Evolutionary conservation across 163 green algal genomes (phyloP).

Genomic region (Prototheca wickerhamii): DNA sequence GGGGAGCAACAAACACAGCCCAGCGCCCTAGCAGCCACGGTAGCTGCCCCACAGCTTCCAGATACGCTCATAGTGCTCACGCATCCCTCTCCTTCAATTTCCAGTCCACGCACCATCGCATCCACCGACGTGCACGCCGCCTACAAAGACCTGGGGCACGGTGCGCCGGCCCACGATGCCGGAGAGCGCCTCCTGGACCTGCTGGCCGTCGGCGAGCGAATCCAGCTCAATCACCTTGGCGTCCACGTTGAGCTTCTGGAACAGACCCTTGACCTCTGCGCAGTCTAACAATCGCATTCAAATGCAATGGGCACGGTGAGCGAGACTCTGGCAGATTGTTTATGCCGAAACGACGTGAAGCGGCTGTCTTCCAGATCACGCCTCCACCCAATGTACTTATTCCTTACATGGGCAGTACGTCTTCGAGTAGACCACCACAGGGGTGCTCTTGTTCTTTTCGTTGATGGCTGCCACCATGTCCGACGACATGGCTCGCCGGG

Average conservation of each 20-base stretch:
- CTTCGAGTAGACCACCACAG: conserved; percentile 49
- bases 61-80: too few relatives aligned
- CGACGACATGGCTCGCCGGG: conserved; percentile 5
- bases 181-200: conserved; percentile 41
- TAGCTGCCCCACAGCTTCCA: neutral
- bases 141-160: conserved; percentile 78
- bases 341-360: too few relatives aligned
- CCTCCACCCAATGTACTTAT: neutral
- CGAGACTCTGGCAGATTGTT: too few relatives aligned
- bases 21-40: too few relatives aligned
- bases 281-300: conserved; percentile 11
- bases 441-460: conserved; percentile 34
- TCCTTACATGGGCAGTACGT: conserved; percentile 31
- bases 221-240: conserved; percentile 62
- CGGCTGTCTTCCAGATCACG: neutral
- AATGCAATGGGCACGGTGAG: too few relatives aligned
- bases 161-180: conserved; percentile 47
- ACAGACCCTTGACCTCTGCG: conserved; percentile 53
- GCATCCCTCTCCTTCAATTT: too few relatives aligned
- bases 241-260: conserved; percentile 40
- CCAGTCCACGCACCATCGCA: conserved; percentile 52
- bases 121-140: conserved; percentile 59
- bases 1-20: too few relatives aligned
- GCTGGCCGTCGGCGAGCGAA: conserved; percentile 43
- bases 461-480: conserved; percentile 15